phyloP scores from a whole-genome alignment of 257 asterid genomes.

The Salvia miltiorrhiza region DNA sequence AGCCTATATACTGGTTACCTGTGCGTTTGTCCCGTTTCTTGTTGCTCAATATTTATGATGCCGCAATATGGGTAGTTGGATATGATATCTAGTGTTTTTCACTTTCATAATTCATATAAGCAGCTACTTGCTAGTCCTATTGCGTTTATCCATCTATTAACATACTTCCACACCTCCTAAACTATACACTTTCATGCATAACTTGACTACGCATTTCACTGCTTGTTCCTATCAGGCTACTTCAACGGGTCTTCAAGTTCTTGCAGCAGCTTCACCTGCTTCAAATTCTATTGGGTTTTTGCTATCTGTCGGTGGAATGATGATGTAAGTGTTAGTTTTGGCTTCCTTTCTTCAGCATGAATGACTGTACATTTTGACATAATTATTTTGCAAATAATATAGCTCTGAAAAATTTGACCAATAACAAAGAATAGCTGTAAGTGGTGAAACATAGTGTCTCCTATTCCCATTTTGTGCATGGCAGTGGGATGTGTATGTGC shows the following conservation, averaged over 20 bases:
- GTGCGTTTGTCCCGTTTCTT: not conserved
- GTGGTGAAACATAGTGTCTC: not conserved
- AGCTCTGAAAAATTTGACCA: not conserved
- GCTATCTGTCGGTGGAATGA: conserved; percentile 72
- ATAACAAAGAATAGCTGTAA: not conserved
- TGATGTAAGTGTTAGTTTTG: conserved; percentile 57
- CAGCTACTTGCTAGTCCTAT: not conserved
- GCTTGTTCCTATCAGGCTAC: conserved; percentile 49
- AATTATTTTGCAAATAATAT: not conserved
- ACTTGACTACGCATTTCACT: not conserved
- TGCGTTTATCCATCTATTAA: not conserved
- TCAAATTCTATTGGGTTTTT: conserved; percentile 43
- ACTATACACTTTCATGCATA: not conserved
- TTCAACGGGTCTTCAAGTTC: conserved; percentile 76
- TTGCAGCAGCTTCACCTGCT: conserved; percentile 49
- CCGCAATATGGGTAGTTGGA: not conserved
- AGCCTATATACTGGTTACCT: not conserved
- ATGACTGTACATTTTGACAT: not conserved
- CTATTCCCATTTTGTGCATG: not conserved
- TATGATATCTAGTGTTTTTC: not conserved
- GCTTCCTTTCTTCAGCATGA: conserved; percentile 5
- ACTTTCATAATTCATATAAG: not conserved
- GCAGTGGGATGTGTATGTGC: not conserved
- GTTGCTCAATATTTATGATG: not conserved
- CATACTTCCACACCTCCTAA: not conserved